A percentile compares a stretch with the other conserved stretches of the same genome.
Evolutionary conservation across 306 rosid species (phyloP).

Genomic region (Malus asiatica): DNA sequence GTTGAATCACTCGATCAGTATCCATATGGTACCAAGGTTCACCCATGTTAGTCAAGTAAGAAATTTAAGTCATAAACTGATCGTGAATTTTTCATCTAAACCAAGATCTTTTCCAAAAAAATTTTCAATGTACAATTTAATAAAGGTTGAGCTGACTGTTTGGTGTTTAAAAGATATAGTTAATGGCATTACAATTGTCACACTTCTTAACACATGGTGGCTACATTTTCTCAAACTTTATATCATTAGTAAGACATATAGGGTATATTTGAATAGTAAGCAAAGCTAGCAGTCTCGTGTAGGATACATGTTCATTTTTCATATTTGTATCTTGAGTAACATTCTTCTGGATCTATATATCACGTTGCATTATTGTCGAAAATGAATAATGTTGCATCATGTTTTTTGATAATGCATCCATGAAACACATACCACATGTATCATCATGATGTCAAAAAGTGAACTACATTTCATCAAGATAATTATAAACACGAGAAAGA

Average conservation of each 20-base stretch:
- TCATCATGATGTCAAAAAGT: background rate
- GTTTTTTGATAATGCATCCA: background rate
- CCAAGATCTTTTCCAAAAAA: background rate
- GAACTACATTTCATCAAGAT: background rate
- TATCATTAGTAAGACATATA: background rate
- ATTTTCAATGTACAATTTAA: background rate
- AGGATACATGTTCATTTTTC: background rate
- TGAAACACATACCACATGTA: background rate
- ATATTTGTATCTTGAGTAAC: background rate
- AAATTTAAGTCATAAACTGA: background rate
- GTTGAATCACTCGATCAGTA: background rate
- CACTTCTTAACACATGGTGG: too few relatives aligned
- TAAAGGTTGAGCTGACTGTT: background rate
- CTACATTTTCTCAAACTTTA: background rate
- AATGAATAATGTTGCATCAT: background rate
- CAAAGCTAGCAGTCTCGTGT: background rate
- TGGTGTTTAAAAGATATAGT: background rate
- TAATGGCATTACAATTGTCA: background rate
- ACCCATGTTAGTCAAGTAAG: background rate
- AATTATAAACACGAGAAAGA: background rate
- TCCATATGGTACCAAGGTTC: background rate
- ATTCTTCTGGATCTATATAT: background rate
- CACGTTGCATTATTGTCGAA: background rate
- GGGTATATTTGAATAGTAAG: background rate
- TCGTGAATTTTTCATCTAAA: background rate